phyloP scores from a whole-genome alignment of 2,329 filamentous ascomycete genomes.

The Metarhizium anisopliae region DNA sequence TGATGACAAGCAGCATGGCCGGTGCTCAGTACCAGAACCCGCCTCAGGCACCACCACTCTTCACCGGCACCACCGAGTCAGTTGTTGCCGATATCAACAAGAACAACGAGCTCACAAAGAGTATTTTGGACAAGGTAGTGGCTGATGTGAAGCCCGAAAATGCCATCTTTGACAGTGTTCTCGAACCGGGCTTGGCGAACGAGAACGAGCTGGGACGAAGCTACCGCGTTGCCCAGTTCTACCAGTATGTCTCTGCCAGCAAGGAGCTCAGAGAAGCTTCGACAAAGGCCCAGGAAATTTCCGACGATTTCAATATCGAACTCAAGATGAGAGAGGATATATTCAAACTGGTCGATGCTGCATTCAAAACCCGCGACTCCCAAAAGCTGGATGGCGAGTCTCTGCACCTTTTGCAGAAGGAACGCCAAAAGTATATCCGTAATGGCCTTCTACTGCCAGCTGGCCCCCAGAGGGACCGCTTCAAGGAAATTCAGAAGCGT shows the following conservation, averaged over 20 bases:
- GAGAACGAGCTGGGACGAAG: conserved; percentile 56
- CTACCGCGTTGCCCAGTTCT: conserved; percentile 65
- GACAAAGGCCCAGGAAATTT: conserved; percentile 64
- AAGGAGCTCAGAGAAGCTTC: conserved; percentile 64
- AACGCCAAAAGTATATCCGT: conserved; percentile 66
- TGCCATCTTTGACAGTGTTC: conserved; percentile 45
- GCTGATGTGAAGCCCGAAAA: conserved; percentile 45
- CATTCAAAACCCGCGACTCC: conserved; percentile 43
- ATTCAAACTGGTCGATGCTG: conserved; percentile 56
- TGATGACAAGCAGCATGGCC: conserved; percentile 52
- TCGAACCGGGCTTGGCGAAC: conserved; percentile 61
- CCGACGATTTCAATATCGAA: conserved; percentile 72
- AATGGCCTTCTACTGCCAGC: conserved; percentile 66
- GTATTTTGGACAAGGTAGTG: conserved; percentile 58
- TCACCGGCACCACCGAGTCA: conserved; percentile 63
- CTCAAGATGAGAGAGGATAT: conserved; percentile 74
- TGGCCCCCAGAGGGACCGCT: conserved; percentile 63
- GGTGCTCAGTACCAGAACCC: conserved; percentile 60
- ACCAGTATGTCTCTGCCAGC: conserved; percentile 67
- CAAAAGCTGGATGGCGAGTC: conserved; percentile 58
- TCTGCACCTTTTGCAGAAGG: conserved; percentile 64
- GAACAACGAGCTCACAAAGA: conserved; percentile 54
- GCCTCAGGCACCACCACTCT: conserved; percentile 69
- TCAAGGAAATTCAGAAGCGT: conserved; percentile 80
- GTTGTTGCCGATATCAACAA: conserved; percentile 59